These are phyloP conservation scores for Aureobasidium zeae DNA, from an alignment of 2,329 filamentous ascomycete species.

Conservation along the genomic window DNA sequence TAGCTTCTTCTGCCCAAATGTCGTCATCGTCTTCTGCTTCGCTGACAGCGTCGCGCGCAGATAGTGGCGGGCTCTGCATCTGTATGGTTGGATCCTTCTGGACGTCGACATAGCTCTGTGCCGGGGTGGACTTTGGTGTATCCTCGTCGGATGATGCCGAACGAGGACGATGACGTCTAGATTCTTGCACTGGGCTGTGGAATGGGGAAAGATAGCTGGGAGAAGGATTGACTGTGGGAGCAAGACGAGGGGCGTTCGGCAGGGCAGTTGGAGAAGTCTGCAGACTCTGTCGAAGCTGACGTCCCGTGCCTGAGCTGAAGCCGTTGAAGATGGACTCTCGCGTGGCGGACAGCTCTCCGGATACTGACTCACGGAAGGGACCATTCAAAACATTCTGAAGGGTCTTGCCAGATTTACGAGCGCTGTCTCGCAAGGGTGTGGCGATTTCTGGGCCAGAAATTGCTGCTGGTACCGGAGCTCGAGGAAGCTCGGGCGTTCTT, in stretches of 20 bases:
- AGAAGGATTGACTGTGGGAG: not conserved
- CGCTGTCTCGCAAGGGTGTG: conserved; percentile 16
- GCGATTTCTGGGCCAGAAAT: conserved; percentile 2
- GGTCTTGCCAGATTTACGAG: conserved; percentile 16
- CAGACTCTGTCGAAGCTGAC: conserved; percentile 31
- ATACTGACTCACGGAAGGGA: conserved; percentile 9
- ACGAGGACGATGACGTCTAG: too few relatives aligned
- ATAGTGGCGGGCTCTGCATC: not conserved
- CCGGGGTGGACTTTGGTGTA: too few relatives aligned
- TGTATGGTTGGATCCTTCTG: conserved; percentile 23
- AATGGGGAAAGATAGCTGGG: conserved; percentile 12
- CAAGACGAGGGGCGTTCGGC: conserved; percentile 8
- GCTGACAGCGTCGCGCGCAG: not conserved
- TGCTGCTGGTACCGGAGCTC: conserved; percentile 1
- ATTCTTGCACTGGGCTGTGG: conserved; percentile 12
- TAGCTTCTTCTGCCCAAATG: conserved; percentile 42
- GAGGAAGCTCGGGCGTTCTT: conserved; percentile 12
- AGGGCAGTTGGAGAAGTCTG: conserved; percentile 20
- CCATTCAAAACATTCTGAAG: conserved; percentile 18
- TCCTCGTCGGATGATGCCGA: too few relatives aligned
- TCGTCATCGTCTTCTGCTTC: conserved; percentile 25
- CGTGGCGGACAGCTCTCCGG: not conserved
- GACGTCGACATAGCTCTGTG: conserved; percentile 15
- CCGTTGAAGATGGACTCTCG: conserved; percentile 26
- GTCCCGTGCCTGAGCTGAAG: conserved; percentile 32